These are phyloP conservation scores for Ceratocystis harringtonii DNA, from an alignment of 2,329 filamentous ascomycete species.

Conservation along the genomic window DNA sequence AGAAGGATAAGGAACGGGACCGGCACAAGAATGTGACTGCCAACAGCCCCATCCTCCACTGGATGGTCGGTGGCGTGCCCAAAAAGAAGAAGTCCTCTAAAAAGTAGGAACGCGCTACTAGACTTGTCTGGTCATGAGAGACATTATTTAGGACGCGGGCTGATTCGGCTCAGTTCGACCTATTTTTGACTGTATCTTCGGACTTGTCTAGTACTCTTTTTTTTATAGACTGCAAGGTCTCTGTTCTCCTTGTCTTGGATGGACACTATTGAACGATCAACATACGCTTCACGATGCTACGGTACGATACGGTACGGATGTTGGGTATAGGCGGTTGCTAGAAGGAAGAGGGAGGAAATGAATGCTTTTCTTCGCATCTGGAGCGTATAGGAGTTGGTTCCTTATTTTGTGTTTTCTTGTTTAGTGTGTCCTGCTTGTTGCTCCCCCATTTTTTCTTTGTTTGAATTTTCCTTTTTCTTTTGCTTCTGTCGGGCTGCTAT, in stretches of 20 bases:
- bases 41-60: not conserved
- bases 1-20: not conserved
- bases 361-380: not conserved
- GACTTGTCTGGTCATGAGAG: conserved; percentile 2
- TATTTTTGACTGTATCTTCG: not conserved
- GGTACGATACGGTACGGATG: not conserved
- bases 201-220: not conserved
- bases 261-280: not conserved
- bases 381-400: conserved; percentile 7
- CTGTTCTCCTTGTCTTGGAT: not conserved
- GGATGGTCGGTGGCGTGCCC: not conserved
- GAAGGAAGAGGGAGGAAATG: not conserved
- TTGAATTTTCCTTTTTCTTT: not conserved
- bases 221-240: not conserved
- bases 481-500: not conserved
- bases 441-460: not conserved
- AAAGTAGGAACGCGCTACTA: conserved; percentile 4
- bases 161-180: not conserved
- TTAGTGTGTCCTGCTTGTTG: not conserved
- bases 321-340: too few relatives aligned
- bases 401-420: conserved; percentile 15
- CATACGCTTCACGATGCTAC: conserved; percentile 2
- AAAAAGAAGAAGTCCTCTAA: conserved; percentile 6
- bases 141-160: not conserved
- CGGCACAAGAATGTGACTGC: not conserved